A percentile compares a stretch with the other conserved stretches of the same genome.
These are phyloP conservation scores for Fusarium robinianum DNA, from an alignment of 2,329 filamentous ascomycete species.

Conservation along the genomic window DNA sequence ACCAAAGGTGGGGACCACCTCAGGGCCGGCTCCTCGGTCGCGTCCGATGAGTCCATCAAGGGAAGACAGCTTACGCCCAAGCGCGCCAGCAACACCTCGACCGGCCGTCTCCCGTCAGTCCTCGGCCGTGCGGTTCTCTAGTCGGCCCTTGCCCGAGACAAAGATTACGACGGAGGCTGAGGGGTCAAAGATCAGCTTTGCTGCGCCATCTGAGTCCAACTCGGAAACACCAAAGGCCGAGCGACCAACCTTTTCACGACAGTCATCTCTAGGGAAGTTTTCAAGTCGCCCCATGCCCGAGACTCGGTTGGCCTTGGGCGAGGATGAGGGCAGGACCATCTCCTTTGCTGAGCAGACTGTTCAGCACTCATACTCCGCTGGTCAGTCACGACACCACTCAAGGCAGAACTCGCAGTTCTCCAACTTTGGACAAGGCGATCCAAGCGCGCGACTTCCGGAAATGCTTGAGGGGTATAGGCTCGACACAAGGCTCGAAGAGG, in stretches of 20 bases:
- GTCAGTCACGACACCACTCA: slow-evolving; percentile 43
- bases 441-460: slow-evolving; percentile 50
- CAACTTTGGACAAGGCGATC: slow-evolving; percentile 40
- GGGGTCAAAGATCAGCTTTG: slow-evolving; percentile 70
- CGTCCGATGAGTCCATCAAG: slow-evolving; percentile 35
- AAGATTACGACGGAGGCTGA: slow-evolving; percentile 67
- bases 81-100: slow-evolving; percentile 39
- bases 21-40: slow-evolving; percentile 19
- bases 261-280: slow-evolving; percentile 60
- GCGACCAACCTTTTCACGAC: slow-evolving; percentile 46
- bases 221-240: slow-evolving; percentile 39
- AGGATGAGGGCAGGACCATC: slow-evolving; percentile 61
- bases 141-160: slow-evolving; percentile 72
- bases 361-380: slow-evolving; percentile 28
- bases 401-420: slow-evolving; percentile 45
- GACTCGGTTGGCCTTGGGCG: slow-evolving; percentile 59
- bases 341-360: slow-evolving; percentile 59
- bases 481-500: slow-evolving; percentile 29
- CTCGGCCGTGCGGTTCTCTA: slow-evolving; percentile 68
- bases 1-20: slow-evolving; percentile 12
- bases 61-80: slow-evolving; percentile 27
- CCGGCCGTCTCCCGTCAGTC: slow-evolving; percentile 58
- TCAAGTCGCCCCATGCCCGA: slow-evolving; percentile 66
- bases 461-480: slow-evolving; percentile 48
- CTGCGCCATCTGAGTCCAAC: slow-evolving; percentile 38